phyloP scores from a whole-genome alignment of 768 basidiomycete species.

The Tulasnella sp. region DNA sequence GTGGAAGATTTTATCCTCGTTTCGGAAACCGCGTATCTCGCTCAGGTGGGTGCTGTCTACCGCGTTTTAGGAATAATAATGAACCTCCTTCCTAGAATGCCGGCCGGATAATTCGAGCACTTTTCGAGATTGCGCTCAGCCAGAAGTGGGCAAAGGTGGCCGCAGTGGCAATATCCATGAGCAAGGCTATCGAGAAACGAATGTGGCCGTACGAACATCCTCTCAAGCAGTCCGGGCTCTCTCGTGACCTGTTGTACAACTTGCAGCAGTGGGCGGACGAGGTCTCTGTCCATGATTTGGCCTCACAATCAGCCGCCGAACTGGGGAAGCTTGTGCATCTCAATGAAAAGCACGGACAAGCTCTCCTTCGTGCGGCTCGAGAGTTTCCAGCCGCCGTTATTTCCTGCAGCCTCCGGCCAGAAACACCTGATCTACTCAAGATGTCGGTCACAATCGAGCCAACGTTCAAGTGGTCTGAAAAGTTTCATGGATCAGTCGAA shows the following conservation, averaged over 20 bases:
- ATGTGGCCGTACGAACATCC: conserved; percentile 96
- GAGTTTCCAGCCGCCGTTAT: conserved; percentile 77
- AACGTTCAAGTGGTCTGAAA: conserved; percentile 74
- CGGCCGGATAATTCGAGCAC: conserved; percentile 87
- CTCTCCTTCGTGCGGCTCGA: conserved; percentile 71
- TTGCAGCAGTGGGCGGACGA: conserved; percentile 80
- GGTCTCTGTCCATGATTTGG: conserved; percentile 67
- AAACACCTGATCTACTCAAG: conserved; percentile 78
- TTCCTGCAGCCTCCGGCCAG: conserved; percentile 67
- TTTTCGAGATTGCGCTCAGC: conserved; percentile 91
- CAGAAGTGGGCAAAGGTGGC: conserved; percentile 85
- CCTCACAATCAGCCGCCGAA: conserved; percentile 57
- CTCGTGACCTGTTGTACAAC: conserved; percentile 70
- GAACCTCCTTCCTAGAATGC: conserved; percentile 51
- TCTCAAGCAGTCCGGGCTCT: conserved; percentile 73
- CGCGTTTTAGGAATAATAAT: conserved; percentile 6
- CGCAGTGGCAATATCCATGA: conserved; percentile 76
- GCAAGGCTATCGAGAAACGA: conserved; percentile 88
- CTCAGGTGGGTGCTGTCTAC: conserved; percentile 49
- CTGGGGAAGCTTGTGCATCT: conserved; percentile 78
- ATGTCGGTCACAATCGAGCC: conserved; percentile 61
- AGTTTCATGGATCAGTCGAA: conserved; percentile 68
- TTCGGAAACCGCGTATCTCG: conserved; percentile 89
- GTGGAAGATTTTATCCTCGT: conserved; percentile 94
- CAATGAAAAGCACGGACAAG: conserved; percentile 78